phyloP scores from a whole-genome alignment of 345 rosid species.

The Cardamine occulta region DNA sequence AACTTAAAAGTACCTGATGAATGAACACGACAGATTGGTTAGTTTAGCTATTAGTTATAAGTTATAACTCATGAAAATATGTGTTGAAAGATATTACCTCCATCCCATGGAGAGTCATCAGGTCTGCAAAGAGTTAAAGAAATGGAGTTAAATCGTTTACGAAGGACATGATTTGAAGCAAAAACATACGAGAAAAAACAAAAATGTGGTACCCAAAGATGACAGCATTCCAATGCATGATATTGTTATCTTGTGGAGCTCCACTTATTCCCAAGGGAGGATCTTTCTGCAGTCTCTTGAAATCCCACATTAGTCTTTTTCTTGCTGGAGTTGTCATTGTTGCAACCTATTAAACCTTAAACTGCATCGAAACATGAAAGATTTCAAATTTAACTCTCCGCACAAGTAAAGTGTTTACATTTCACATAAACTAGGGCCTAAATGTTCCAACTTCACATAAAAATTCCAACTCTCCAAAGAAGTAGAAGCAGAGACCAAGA shows the following conservation, averaged over 20 bases:
- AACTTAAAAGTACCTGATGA: constrained; percentile 72
- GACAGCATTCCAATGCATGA: constrained; percentile 68
- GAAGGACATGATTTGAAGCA: constrained; percentile 1
- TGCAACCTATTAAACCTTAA: not conserved
- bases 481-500: constrained; percentile 15
- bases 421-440: not conserved
- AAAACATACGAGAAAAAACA: not conserved
- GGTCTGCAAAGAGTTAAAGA: constrained; percentile 54
- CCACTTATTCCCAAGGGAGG: constrained; percentile 66
- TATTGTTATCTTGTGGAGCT: constrained; percentile 61
- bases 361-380: not conserved
- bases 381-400: not conserved
- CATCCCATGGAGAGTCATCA: constrained; percentile 86
- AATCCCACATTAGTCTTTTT: constrained; percentile 71
- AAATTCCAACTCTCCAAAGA: not conserved
- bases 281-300: constrained; percentile 66
- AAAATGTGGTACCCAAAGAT: constrained; percentile 51
- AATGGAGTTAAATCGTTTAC: constrained; percentile 12
- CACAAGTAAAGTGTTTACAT: not conserved
- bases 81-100: constrained; percentile 53
- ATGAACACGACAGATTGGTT: not conserved
- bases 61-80: not conserved
- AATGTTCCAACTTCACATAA: not conserved
- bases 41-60: not conserved
- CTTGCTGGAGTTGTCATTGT: constrained; percentile 61